Conservation (phyloP, 441 rosid species). For the Eutrema salsugineum region DNA sequence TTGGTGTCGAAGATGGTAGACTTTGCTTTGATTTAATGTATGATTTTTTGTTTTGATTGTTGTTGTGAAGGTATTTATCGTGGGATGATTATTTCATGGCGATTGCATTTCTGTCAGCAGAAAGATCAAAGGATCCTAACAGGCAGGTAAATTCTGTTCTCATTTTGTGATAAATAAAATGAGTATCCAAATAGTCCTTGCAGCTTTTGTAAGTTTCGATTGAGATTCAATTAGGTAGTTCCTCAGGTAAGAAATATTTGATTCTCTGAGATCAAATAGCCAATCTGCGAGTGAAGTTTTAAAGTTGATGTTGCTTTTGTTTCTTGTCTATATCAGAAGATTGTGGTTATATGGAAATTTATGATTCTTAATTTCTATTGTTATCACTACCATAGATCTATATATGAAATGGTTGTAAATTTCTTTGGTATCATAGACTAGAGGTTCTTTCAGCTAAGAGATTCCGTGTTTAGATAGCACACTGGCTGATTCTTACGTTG, state of each 20-base stretch:
- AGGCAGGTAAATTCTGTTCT: conserved; percentile 62
- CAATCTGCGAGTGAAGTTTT: not conserved
- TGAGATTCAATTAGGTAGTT: not conserved
- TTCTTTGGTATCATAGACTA: not conserved
- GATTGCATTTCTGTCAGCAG: conserved; percentile 80
- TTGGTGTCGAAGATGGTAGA: not conserved
- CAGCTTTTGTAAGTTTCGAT: not conserved
- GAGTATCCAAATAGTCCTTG: not conserved
- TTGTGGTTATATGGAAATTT: not conserved
- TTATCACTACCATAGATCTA: not conserved
- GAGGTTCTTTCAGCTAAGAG: not conserved
- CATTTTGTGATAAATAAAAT: not conserved
- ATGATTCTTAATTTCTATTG: not conserved
- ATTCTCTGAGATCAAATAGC: not conserved
- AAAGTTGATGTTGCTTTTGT: not conserved
- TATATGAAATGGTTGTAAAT: not conserved
- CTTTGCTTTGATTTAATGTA: not conserved
- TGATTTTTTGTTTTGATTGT: not conserved
- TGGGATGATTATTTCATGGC: conserved; percentile 99
- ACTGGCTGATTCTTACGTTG: not conserved
- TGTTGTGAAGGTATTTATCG: conserved; percentile 53
- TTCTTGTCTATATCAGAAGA: not conserved
- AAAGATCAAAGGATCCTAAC: conserved; percentile 95
- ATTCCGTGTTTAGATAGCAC: not conserved
- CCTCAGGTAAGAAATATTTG: not conserved